A percentile compares a stretch with the other conserved stretches of the same genome.
phyloP scores from a whole-genome alignment of 768 basidiomycete species.

The Tremella fuciformis region DNA sequence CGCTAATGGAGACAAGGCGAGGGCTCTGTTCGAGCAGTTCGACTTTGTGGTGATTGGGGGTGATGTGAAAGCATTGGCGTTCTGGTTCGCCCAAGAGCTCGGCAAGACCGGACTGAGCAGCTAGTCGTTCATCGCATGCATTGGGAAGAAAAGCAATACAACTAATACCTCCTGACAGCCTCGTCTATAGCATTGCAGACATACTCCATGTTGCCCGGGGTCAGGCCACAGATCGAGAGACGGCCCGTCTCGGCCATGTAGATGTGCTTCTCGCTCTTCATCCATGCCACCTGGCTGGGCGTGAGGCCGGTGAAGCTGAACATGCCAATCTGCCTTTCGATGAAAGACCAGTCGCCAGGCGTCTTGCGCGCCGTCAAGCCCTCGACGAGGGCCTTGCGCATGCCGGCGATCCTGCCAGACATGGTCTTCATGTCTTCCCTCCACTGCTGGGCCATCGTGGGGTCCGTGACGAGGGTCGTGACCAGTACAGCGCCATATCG shows the following conservation, averaged over 20 bases:
- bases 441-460: slow-evolving; percentile 35
- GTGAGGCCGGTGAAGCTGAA: slow-evolving; percentile 65
- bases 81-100: slow-evolving; percentile 24
- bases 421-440: slow-evolving; percentile 74
- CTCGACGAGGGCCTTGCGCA: slow-evolving; percentile 73
- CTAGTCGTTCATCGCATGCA: no score
- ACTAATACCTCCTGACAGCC: slow-evolving; percentile 3
- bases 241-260: slow-evolving; percentile 14
- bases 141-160: no score
- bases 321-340: slow-evolving; percentile 92
- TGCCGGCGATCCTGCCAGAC: slow-evolving; percentile 81
- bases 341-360: slow-evolving; percentile 88
- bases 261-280: slow-evolving; percentile 18
- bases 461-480: slow-evolving; percentile 31
- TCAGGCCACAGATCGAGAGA: slow-evolving; percentile 12
- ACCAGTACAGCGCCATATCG: slow-evolving; percentile 73
- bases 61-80: slow-evolving; percentile 30
- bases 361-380: slow-evolving; percentile 74
- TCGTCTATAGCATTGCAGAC: slow-evolving; percentile 8
- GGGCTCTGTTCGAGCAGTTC: slow-evolving; percentile 18
- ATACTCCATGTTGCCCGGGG: slow-evolving; percentile 10
- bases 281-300: slow-evolving; percentile 17
- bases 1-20: slow-evolving; percentile 21
- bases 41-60: slow-evolving; percentile 31
- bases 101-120: neutral